phyloP scores from a whole-genome alignment of 495 filamentous ascomycete genomes.

The Aspergillus saccharolyticus region DNA sequence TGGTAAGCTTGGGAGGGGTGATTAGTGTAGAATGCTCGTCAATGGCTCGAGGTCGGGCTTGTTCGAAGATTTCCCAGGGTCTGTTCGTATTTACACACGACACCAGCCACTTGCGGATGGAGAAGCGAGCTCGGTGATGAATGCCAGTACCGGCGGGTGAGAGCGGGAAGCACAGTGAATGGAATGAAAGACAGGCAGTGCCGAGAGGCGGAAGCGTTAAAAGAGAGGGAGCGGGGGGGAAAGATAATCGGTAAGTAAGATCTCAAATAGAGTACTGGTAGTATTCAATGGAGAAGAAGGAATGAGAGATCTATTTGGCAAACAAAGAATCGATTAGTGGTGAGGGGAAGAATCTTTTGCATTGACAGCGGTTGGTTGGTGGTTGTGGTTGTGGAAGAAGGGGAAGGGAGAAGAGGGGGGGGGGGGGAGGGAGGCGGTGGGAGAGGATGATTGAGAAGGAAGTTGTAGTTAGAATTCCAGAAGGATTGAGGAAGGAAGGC shows the following conservation, averaged over 20 bases:
- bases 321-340: not conserved
- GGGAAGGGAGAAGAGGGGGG: no score
- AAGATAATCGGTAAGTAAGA: not conserved
- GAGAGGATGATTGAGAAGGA: no score
- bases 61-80: not conserved
- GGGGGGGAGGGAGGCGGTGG: not conserved
- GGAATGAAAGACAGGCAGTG: slow-evolving; percentile 1
- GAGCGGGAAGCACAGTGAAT: slow-evolving; percentile 5
- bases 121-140: slow-evolving; percentile 7
- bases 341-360: not conserved
- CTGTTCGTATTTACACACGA: not conserved
- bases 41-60: not conserved
- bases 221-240: no score
- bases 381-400: no score
- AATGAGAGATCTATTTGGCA: not conserved
- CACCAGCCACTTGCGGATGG: slow-evolving; percentile 11
- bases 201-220: not conserved
- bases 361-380: no score
- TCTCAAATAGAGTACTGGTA: not conserved
- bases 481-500: slow-evolving; percentile 1
- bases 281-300: not conserved
- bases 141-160: slow-evolving; percentile 16
- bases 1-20: not conserved
- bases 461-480: not conserved
- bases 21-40: not conserved